Conservation (phyloP, 2,329 filamentous ascomycete genomes). For the Simplicillium sp. region DNA sequence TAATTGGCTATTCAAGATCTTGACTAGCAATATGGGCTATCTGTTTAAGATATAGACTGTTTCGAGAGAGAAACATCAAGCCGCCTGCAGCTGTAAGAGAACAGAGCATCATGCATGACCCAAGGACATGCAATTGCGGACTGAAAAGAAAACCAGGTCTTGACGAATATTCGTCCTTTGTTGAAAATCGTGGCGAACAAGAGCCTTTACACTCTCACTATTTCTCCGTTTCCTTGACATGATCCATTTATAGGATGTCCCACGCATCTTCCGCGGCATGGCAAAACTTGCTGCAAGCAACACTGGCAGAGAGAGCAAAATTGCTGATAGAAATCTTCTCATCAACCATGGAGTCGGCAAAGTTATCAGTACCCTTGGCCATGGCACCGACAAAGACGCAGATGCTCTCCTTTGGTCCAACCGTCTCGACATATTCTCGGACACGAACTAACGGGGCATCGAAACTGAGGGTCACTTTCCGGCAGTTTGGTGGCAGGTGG, state of each 20-base stretch:
- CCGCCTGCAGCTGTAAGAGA: no score
- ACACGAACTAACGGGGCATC: slow-evolving; percentile 82
- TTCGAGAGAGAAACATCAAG: no score
- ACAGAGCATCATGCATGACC: no score
- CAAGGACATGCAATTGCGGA: no score
- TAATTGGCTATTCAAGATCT: no score
- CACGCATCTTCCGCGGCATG: slow-evolving; percentile 95
- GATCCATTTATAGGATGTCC: slow-evolving; percentile 67
- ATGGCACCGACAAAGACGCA: slow-evolving; percentile 98
- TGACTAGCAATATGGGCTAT: no score
- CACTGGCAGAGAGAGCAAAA: slow-evolving; percentile 92
- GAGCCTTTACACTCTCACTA: no score
- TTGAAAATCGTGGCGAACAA: no score
- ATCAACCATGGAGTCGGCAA: slow-evolving; percentile 88
- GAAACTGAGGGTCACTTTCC: slow-evolving; percentile 94
- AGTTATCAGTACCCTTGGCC: slow-evolving; percentile 94
- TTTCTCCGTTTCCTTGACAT: no score
- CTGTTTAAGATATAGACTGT: no score
- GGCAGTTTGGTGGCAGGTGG: slow-evolving; percentile 91
- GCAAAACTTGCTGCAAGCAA: slow-evolving; percentile 99
- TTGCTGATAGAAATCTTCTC: slow-evolving; percentile 98
- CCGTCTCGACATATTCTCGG: slow-evolving; percentile 74
- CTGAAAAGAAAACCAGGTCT: no score
- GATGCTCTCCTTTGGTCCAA: slow-evolving; percentile 80
- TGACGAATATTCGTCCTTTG: no score